A percentile compares a stretch with the other conserved stretches of the same genome.
Conservation (phyloP, 2,329 filamentous ascomycete genomes). For the Calonectria pseudoreteaudii region DNA sequence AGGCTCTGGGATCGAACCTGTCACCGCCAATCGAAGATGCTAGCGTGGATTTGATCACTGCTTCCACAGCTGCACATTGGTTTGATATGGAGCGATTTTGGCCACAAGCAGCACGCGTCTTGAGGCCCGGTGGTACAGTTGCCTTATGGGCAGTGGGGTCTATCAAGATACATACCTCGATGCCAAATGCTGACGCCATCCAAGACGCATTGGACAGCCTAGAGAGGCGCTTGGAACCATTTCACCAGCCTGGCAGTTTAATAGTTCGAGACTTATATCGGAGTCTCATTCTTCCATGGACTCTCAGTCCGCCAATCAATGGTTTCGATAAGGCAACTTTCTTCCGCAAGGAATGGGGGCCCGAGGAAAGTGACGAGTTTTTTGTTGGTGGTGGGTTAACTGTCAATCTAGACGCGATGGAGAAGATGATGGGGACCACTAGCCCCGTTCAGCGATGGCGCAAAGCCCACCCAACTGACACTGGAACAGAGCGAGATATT, state of each 20-base stretch:
- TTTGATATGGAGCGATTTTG: constrained; percentile 67
- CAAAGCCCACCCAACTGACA: constrained; percentile 54
- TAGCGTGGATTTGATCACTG: constrained; percentile 61
- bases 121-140: constrained; percentile 65
- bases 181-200: constrained; percentile 56
- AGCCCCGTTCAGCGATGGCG: constrained; percentile 59
- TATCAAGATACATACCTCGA: constrained; percentile 43
- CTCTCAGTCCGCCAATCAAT: constrained; percentile 41
- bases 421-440: constrained; percentile 50
- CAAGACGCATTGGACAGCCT: constrained; percentile 54
- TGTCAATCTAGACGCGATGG: constrained; percentile 49
- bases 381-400: constrained; percentile 32
- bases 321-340: constrained; percentile 56
- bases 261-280: constrained; percentile 55
- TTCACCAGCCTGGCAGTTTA: constrained; percentile 55
- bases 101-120: constrained; percentile 55
- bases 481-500: constrained; percentile 54
- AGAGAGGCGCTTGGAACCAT: constrained; percentile 51
- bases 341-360: constrained; percentile 56
- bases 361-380: constrained; percentile 37
- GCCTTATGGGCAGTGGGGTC: constrained; percentile 60
- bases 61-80: constrained; percentile 67
- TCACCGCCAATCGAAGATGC: constrained; percentile 44
- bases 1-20: constrained; percentile 52
- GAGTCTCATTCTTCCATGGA: constrained; percentile 63